Percentiles rank a stretch among this genome's conserved stretches.
phyloP scores from a whole-genome alignment of 169 alveolate genomes.

The Cryptosporidium ryanae region DNA sequence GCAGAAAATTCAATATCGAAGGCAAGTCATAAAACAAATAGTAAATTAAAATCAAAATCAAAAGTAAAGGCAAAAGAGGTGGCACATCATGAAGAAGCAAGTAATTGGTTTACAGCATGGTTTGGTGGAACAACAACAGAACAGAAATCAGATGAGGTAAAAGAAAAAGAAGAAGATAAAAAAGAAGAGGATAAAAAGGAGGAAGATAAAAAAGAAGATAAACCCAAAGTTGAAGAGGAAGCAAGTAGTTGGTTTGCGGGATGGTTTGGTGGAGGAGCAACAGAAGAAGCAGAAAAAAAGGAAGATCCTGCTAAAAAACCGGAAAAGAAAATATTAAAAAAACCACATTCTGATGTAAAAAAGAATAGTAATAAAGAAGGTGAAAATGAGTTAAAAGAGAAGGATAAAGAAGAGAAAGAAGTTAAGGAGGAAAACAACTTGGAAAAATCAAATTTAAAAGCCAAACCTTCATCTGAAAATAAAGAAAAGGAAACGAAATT shows the following conservation, averaged over 20 bases:
- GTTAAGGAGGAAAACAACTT: not conserved
- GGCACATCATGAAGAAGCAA: constrained; percentile 28
- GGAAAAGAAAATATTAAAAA: constrained; percentile 1
- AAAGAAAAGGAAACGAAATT: constrained; percentile 13
- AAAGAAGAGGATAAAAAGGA: not conserved
- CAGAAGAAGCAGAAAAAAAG: constrained; percentile 6
- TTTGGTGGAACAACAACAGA: constrained; percentile 20
- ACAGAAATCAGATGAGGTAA: not conserved
- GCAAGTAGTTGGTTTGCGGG: constrained; percentile 52
- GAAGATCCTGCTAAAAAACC: constrained; percentile 48
- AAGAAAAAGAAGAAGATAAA: constrained; percentile 8
- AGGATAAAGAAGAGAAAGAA: not conserved
- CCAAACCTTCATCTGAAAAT: not conserved
- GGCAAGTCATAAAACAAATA: constrained; percentile 18
- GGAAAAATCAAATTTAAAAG: not conserved
- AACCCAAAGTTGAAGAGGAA: too few species aligned
- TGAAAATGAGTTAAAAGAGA: not conserved
- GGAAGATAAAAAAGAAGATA: not conserved
- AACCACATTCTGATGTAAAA: not conserved
- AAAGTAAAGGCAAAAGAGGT: constrained; percentile 1
- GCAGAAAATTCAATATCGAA: constrained; percentile 23
- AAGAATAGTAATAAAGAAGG: not conserved
- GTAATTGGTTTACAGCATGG: constrained; percentile 58
- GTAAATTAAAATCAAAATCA: constrained; percentile 2
- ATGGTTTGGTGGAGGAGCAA: constrained; percentile 35